Conservation (phyloP, 1,284 basidiomycete genomes). For the Malassezia vespertilionis region DNA sequence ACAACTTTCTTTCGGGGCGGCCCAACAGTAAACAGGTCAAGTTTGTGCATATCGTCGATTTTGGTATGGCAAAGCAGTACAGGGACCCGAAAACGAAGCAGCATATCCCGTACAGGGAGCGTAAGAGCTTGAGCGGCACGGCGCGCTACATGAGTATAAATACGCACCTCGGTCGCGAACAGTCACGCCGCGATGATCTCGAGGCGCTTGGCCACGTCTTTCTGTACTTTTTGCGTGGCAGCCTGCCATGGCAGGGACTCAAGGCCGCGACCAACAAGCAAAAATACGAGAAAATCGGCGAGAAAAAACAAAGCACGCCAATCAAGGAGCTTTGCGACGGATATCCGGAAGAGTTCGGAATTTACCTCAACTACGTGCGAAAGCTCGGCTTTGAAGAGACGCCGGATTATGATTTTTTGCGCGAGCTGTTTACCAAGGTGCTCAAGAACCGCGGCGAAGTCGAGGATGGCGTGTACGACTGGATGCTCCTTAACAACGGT, state of each 20-base stretch:
- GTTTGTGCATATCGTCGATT: conserved; percentile 76
- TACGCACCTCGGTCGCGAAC: conserved; percentile 86
- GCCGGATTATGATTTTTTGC: conserved; percentile 87
- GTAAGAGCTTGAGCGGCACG: conserved; percentile 77
- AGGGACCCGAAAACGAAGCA: conserved; percentile 92
- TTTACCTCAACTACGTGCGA: conserved; percentile 76
- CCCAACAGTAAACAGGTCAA: conserved; percentile 77
- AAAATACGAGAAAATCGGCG: conserved; percentile 97
- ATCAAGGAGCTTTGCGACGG: conserved; percentile 88
- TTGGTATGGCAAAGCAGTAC: conserved; percentile 97
- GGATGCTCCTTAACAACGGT: conserved; percentile 77
- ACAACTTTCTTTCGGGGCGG: conserved; percentile 88
- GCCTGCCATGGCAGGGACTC: conserved; percentile 87
- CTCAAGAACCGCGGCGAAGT: conserved; percentile 75
- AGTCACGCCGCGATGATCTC: conserved; percentile 84
- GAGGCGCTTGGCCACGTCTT: conserved; percentile 93
- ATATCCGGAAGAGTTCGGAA: conserved; percentile 82
- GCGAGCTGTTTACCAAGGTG: conserved; percentile 81
- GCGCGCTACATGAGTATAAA: conserved; percentile 97
- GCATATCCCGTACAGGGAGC: conserved; percentile 89
- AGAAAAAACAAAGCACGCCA: conserved; percentile 93
- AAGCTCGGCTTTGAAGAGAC: conserved; percentile 85
- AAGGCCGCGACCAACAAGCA: conserved; percentile 96
- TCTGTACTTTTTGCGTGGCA: conserved; percentile 87
- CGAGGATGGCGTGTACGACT: conserved; percentile 80